Evolutionary conservation across 352 stramenopile species (phyloP), one percentile per base, ranked within the genome.

Genomic region (Phytophthora ramorum): DNA sequence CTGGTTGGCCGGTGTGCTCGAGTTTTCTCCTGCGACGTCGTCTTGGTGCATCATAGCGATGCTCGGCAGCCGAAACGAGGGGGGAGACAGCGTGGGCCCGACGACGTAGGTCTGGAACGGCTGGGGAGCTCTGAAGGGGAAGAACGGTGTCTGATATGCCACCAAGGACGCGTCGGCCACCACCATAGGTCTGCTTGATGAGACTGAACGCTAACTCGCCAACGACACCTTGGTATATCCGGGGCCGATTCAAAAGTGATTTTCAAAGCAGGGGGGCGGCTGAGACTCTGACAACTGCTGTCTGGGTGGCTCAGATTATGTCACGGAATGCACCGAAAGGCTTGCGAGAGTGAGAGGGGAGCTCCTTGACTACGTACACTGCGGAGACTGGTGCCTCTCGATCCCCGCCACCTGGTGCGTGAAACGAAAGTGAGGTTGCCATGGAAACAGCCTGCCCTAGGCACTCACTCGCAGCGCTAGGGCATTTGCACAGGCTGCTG

Each of bases 301-400:
- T 58, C 57, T 71, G 50, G 62, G 57, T 69, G 63, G 68, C 68
- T 72, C 57, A 71, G 67, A 72, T 49, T 76, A 76, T 76, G 41
- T 76, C 57, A 72, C 57, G 52, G 47, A 70, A 73, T 67, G 63
- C 63, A 76, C 68, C 68, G 68, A 72, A 76, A 69, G 57, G 51
- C 22, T 56, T 2, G 26, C 41, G 53, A 73, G 41, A 59, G 60
- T 60, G 52, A 69, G 53, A 54, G 41, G 49, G 53, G 30, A 58
- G 28, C 52, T 63, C 34, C 40, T 41, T 48, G 24, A 46, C 37
- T 56, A 8, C 44, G 54, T 34, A 22, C 38, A n/a, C 38, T 24
- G 24, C n/a, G 16, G 3, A 44, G 14, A 30, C 22, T 41, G 5
- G 52, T 52, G 62, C 13, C 40, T 66, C 44, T 61, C 28, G 24